Evolutionary conservation across 2,329 filamentous ascomycete genomes (phyloP), one percentile per base, ranked within the genome.

Genomic region (Teratosphaeriaceae sp.): DNA sequence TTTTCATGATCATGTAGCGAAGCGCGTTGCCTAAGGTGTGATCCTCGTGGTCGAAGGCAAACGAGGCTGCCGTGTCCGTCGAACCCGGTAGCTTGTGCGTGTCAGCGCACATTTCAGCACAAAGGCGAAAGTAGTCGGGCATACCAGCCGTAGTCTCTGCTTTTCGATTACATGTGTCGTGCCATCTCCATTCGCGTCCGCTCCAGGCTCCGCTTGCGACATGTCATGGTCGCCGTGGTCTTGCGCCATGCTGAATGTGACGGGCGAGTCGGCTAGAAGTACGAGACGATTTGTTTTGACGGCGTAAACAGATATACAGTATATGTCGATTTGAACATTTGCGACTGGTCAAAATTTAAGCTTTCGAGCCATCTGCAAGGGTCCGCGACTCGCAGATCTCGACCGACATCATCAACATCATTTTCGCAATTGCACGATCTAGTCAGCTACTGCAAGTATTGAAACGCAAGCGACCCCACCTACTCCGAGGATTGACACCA

Each of bases 1-100:
- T 98, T 70, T 97, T 97, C 86, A 95, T 96, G 59, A 98, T 94
- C 50, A 96, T 84, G 63, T 89, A 97, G 59, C 92, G 79, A 56
- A 98, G 70, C 8, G 89, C 88, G 66, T 98, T 98, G 21, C 92
- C 92, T 40, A 98, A 73, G 0, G 92, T 98, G 67, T 98, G 92
- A 33, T 94, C 88, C 70, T 98, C 92, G 35, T 87, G 82, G 47
- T 85, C 80, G 58, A 98, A 94, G 63, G 97, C 87, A 63, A 97
- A 98, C 13, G 88, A 95, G 22, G 92, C 92, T 3, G 89, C 89
- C 7, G 84, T 90, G 38, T 90, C 85, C 13, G 67, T 84, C 43
- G 86, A 85, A 37, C 89, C 89, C 26, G 88, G 84, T 21, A 96
- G 73, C 90, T 96, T 48, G 3, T 5, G 13, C 22, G 9, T 19